Conservation (phyloP, 169 alveolate species). For the Pseudocohnilembus persalinus region DNA sequence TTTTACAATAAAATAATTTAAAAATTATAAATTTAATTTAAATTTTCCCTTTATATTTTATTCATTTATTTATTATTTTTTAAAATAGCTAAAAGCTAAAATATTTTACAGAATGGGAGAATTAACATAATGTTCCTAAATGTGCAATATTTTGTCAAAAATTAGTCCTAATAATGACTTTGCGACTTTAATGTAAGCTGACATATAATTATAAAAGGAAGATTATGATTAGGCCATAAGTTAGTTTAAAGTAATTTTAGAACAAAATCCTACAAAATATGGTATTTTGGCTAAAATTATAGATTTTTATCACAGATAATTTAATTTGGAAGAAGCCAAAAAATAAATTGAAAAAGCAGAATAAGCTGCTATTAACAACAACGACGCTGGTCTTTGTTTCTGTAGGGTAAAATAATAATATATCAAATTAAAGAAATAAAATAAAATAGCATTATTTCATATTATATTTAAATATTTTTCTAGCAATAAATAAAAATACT, state of each 20-base stretch:
- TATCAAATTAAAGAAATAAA: too few species aligned
- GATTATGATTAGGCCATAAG: constrained; percentile 80
- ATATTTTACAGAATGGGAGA: constrained; percentile 27
- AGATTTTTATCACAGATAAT: constrained; percentile 76
- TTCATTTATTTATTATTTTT: too few species aligned
- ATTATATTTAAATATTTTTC: too few species aligned
- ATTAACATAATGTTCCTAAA: constrained; percentile 49
- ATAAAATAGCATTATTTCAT: too few species aligned
- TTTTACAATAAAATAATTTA: too few species aligned
- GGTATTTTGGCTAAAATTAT: constrained; percentile 79
- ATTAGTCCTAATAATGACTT: constrained; percentile 87
- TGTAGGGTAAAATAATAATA: constrained; percentile 21
- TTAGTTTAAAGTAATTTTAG: constrained; percentile 72
- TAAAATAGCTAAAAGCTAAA: constrained; percentile 22
- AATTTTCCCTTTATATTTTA: too few species aligned
- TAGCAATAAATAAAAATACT: too few species aligned
- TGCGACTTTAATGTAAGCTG: constrained; percentile 85
- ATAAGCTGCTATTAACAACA: constrained; percentile 50
- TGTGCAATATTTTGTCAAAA: constrained; percentile 62
- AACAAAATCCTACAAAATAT: constrained; percentile 86
- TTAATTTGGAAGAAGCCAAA: constrained; percentile 75
- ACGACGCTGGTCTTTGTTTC: constrained; percentile 75
- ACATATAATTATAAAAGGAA: constrained; percentile 67
- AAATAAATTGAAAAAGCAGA: constrained; percentile 79
- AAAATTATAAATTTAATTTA: too few species aligned